phyloP scores from a whole-genome alignment of 345 rosid genomes.

The Passiflora organensis region DNA sequence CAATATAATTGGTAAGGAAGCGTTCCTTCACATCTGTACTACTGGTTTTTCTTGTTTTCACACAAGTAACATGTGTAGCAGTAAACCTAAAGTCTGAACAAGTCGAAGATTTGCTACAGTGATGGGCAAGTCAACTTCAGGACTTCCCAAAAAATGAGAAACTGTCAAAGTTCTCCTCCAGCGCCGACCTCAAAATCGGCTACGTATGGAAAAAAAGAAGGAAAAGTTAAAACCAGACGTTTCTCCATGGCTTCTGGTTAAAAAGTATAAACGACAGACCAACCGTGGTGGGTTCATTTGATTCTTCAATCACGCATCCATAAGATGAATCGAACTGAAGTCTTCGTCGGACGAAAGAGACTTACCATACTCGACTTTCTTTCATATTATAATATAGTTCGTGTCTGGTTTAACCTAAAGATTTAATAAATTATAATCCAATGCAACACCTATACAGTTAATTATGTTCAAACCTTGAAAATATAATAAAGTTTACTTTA shows the following conservation, averaged over 20 bases:
- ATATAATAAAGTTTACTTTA: no score
- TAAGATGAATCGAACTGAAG: slow-evolving; percentile 17
- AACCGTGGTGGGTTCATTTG: slow-evolving; percentile 31
- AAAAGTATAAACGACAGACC: slow-evolving; percentile 41
- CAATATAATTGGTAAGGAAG: no score
- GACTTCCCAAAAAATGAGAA: slow-evolving; percentile 10
- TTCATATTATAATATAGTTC: no score
- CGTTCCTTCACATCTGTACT: no score
- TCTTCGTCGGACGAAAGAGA: slow-evolving; percentile 3
- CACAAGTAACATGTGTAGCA: no score
- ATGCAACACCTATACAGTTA: no score
- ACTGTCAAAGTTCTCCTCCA: no score
- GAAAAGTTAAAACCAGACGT: neutral
- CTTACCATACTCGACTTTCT: neutral
- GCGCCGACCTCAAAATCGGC: neutral
- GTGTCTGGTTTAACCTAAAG: neutral
- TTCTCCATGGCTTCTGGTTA: neutral
- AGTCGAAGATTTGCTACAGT: neutral
- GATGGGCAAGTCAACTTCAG: slow-evolving; percentile 20
- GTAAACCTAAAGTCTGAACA: no score
- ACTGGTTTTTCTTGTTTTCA: no score
- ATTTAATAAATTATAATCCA: slow-evolving; percentile 2
- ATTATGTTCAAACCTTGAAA: no score
- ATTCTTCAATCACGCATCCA: slow-evolving; percentile 16
- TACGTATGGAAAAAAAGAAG: neutral